Conservation (phyloP, 2,329 filamentous ascomycete genomes). For the Epichloe sylvatica region DNA sequence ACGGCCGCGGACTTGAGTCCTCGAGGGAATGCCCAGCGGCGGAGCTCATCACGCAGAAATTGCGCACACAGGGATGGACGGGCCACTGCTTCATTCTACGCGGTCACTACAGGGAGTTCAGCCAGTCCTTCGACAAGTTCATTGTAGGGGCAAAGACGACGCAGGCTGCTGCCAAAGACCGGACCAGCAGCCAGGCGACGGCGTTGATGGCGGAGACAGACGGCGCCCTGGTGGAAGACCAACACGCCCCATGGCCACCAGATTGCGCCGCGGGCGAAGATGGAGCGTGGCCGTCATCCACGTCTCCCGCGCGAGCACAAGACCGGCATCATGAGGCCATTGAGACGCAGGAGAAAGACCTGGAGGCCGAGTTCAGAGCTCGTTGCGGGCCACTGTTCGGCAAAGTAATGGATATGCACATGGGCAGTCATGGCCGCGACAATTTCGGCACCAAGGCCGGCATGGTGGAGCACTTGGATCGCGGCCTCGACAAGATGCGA, state of each 20-base stretch:
- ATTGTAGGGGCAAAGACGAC: conserved; percentile 31
- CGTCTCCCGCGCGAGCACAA: conserved; percentile 23
- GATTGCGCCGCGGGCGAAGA: conserved; percentile 29
- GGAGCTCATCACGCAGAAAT: conserved; percentile 29
- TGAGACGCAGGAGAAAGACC: conserved; percentile 30
- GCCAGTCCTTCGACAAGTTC: conserved; percentile 36
- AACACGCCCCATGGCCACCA: conserved; percentile 34
- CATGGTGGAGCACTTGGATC: conserved; percentile 34
- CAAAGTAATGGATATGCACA: conserved; percentile 26
- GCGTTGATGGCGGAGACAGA: conserved; percentile 10
- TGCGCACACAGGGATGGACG: conserved; percentile 33
- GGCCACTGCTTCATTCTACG: conserved; percentile 41
- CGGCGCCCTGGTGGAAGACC: conserved; percentile 18
- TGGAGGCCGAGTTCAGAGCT: conserved; percentile 35
- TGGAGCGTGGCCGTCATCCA: conserved; percentile 22
- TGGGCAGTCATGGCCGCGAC: conserved; percentile 14
- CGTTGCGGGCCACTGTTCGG: conserved; percentile 31
- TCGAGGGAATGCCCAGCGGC: conserved; percentile 38
- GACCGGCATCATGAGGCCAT: conserved; percentile 28
- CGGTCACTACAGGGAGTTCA: conserved; percentile 42
- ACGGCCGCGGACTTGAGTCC: conserved; percentile 35
- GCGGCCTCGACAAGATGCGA: conserved; percentile 31
- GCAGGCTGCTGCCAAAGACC: conserved; percentile 22
- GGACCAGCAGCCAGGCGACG: conserved; percentile 18
- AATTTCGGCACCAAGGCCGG: conserved; percentile 32